Evolutionary conservation across 2,329 filamentous ascomycete species (phyloP), one percentile per base, ranked within the genome.

Genomic region (Zalaria sp.): DNA sequence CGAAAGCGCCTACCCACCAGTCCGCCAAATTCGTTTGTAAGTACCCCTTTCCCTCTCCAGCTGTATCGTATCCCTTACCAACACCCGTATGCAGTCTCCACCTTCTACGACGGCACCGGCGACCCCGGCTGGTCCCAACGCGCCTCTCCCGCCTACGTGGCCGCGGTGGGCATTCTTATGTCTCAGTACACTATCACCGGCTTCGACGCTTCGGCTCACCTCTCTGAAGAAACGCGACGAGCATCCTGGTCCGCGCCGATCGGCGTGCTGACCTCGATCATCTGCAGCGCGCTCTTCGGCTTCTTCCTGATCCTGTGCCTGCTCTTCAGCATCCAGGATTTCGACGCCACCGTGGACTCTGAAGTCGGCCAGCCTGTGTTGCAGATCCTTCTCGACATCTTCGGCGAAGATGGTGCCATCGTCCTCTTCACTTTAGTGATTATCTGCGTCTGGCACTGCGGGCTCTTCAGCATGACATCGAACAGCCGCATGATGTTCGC

Each of bases 401-500:
- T 73, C 44, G 72, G 72, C 3, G 65, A 72, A 42, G 58, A 70
- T 37, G 72, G 73, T 3, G 73, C 72, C 0, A 64, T 77, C 5
- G 72, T 63, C 1, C 52, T 76, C 5, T 75, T 77, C 56, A 65
- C 59, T 1, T 55, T 77, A 9, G 63, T 77, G 46, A 74, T 77
- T 48, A 57, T 77, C 28, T 77, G 73, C 43, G 69, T 77, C 3
- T 77, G 73, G 73, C 73, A 77, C 51, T 75, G 72, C 45, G 73
- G 73, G 0, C 61, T 77, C 0, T 77, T 77, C 51, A 69, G 64
- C 39, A 62, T 78, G 61, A 77, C 72, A 0, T 67, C 62, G 39
- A 75, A 75, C 50, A 68, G 64, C 34, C 62, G 72, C 26, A 76
- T 75, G 72, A 75, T 75, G 69, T 76, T 74, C 49, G 71, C 71